Conservation (phyloP, 164 flowering plant species). For the Piper betle region DNA sequence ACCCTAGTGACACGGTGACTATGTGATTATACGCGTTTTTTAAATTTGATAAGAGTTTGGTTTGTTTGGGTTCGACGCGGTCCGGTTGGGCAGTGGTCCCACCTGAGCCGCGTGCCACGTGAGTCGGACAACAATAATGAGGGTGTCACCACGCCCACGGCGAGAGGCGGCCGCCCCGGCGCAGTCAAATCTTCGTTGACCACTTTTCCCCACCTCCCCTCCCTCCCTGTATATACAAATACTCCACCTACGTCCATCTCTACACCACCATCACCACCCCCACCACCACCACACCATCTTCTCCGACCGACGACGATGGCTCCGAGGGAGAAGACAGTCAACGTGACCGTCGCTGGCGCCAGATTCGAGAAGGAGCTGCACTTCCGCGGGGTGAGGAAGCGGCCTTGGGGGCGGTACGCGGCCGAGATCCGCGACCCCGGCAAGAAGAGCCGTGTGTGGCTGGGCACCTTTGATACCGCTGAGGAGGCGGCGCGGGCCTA, state of each 20-base stretch:
- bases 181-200: constrained; percentile 2
- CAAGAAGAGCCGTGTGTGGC: constrained; percentile 67
- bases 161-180: background rate
- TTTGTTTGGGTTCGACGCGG: too few species aligned
- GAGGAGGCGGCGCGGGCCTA: constrained; percentile 68
- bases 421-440: constrained; percentile 75
- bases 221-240: background rate
- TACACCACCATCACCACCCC: background rate
- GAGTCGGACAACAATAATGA: background rate
- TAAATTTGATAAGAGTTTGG: too few species aligned
- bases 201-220: too few species aligned
- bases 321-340: constrained; percentile 18
- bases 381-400: constrained; percentile 60
- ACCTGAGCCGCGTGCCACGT: background rate
- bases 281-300: background rate
- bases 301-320: constrained; percentile 19
- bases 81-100: too few species aligned
- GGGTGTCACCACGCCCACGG: background rate
- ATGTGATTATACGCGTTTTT: too few species aligned
- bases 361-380: constrained; percentile 27
- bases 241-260: background rate
- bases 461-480: constrained; percentile 64
- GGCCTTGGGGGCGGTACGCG: constrained; percentile 82
- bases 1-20: too few species aligned
- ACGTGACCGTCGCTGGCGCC: background rate